Evolutionary conservation across 106 monocot species (phyloP), one percentile per base, ranked within the genome.

Genomic region (Apostasia ramifera): DNA sequence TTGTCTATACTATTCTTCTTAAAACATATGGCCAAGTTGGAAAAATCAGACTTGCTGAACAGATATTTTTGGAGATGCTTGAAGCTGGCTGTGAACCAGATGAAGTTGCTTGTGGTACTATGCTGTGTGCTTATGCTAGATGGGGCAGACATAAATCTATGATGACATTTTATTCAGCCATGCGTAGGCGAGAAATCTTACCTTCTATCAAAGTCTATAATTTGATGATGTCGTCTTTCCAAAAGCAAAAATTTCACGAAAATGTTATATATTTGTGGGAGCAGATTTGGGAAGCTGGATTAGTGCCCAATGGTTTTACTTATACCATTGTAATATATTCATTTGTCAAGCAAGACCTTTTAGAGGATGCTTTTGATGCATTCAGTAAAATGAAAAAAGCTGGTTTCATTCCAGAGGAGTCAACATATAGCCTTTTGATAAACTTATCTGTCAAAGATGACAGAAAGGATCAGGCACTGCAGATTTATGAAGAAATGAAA

Each of bases 11-110:
- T 55, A 81, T 93, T 58, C 49, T 98, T 75, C 89, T 98, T 53
- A 75, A 85, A 71, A 63, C 78, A 46, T 98, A 98, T 71, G 98
- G 92, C 60, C 90, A 90, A 78, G 85, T 93, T 83, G 98, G 93
- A 53, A 98, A 98, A 76, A 85, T 98, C 63, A 81, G 72, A 77
- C 83, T 98, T 63, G 98, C 93, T 41, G 98, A 98, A 63, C 70
- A 90, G 61, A 83, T 77, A 3, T 98, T 98, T 76, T 67, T 98
- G 69, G 98, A 98, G 83, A 98, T 98, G 98, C 93, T 98, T 59
- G 90, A 93, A 69, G 75, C 76, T 60, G 98, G 92, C 37, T 81
- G 86, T 52, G 90, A 98, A 77, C 98, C 98, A 6, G 98, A 98
- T 74, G 98, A 85, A 60, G 85, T 93, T 74, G 98, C 92, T 66